Percentiles rank a stretch among this genome's conserved stretches.
Conservation (phyloP, 75 land plant species). For the Sequoia sempervirens region DNA sequence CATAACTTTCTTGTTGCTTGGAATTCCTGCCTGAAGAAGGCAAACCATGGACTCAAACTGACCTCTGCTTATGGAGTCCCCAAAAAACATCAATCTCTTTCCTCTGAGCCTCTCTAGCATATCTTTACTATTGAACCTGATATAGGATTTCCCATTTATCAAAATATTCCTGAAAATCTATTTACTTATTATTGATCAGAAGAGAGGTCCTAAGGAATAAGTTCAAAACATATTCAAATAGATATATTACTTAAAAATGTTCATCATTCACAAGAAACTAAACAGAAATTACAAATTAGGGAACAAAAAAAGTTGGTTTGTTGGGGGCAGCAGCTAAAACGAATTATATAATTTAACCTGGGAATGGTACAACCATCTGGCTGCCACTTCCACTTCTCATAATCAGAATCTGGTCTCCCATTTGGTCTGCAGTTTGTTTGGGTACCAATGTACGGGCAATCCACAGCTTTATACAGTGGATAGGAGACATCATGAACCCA, state of each 20-base stretch:
- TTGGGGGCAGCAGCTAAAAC: too few species aligned
- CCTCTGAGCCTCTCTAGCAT: not conserved
- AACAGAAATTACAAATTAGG: too few species aligned
- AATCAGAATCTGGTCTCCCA: conserved; percentile 67
- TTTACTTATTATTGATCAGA: too few species aligned
- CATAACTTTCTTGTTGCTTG: not conserved
- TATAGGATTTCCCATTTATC: too few species aligned
- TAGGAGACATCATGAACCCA: conserved; percentile 63
- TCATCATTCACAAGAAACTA: too few species aligned
- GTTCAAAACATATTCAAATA: too few species aligned
- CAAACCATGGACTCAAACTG: not conserved
- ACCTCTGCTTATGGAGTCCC: not conserved
- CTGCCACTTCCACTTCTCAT: conserved; percentile 66
- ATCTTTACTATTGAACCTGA: not conserved
- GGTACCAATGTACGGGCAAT: conserved; percentile 39
- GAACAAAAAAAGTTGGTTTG: too few species aligned
- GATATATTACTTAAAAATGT: too few species aligned
- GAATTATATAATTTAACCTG: conserved; percentile 20
- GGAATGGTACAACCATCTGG: conserved; percentile 54
- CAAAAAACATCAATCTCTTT: too few species aligned
- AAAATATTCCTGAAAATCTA: too few species aligned
- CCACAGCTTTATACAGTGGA: conserved; percentile 44
- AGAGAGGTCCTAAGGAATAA: too few species aligned
- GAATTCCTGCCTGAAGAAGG: conserved; percentile 10
- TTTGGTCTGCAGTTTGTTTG: conserved; percentile 45